Percentiles rank a stretch among this genome's conserved stretches.
Evolutionary conservation across 139 green algal species (phyloP).

Genomic region (Pleodorina starrii): DNA sequence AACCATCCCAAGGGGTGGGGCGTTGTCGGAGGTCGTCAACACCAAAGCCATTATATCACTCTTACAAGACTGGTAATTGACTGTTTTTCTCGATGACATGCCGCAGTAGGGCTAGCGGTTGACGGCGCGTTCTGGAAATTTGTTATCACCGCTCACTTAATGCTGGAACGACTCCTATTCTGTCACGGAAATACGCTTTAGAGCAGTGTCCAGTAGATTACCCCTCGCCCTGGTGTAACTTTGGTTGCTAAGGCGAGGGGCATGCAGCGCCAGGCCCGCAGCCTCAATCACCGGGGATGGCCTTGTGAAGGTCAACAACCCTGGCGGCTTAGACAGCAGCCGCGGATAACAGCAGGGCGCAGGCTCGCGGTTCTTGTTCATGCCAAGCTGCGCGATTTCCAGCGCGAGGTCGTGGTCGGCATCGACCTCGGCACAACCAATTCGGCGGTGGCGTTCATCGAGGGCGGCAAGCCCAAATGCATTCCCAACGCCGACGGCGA

Average conservation of each 20-base stretch:
- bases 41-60: too few species aligned
- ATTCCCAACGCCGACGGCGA: slow-evolving; percentile 73
- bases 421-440: slow-evolving; percentile 99
- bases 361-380: neutral
- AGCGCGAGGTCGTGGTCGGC: slow-evolving; percentile 79
- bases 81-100: too few species aligned
- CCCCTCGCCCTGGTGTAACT: too few species aligned
- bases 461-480: slow-evolving; percentile 67
- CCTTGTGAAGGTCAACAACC: neutral
- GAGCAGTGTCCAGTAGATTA: too few species aligned
- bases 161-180: neutral
- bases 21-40: too few species aligned
- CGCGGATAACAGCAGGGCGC: neutral
- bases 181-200: neutral
- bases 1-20: too few species aligned
- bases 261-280: neutral
- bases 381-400: slow-evolving; percentile 16
- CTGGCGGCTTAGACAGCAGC: neutral
- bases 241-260: too few species aligned
- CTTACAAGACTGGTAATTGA: too few species aligned
- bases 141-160: neutral
- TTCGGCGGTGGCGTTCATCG: slow-evolving; percentile 86
- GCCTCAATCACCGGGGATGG: neutral
- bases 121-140: too few species aligned
- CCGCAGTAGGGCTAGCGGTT: too few species aligned